A percentile compares a stretch with the other conserved stretches of the same genome.
These are phyloP conservation scores for Agaricales sp. DNA, from an alignment of 1,284 basidiomycete genomes.

Conservation along the genomic window DNA sequence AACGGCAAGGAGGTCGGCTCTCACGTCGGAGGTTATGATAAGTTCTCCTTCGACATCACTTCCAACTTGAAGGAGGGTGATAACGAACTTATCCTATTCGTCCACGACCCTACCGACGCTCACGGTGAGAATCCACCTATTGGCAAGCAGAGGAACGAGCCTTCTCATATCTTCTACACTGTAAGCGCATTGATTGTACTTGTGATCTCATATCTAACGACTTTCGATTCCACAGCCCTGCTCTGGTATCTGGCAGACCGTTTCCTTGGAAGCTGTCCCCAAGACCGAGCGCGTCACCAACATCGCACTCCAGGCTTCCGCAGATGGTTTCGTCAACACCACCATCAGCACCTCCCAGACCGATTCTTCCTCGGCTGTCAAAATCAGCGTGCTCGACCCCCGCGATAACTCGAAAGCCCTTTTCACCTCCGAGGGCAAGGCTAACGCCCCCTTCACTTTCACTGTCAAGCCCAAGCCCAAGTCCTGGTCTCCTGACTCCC, in stretches of 20 bases:
- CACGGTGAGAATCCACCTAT: conserved; percentile 7
- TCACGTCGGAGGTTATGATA: conserved; percentile 11
- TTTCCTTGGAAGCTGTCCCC: conserved; percentile 10
- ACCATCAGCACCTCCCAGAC: conserved; percentile 9
- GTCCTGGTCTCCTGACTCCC: conserved; percentile 9
- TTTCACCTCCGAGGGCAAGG: conserved; percentile 8
- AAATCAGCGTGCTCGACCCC: conserved; percentile 8
- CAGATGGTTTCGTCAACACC: conserved; percentile 9
- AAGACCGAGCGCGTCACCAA: conserved; percentile 9
- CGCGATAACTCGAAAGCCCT: conserved; percentile 7
- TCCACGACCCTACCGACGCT: conserved; percentile 10
- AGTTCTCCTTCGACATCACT: conserved; percentile 12
- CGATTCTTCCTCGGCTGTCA: conserved; percentile 6
- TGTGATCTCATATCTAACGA: not conserved
- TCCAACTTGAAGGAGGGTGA: conserved; percentile 6
- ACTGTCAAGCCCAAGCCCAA: conserved; percentile 7
- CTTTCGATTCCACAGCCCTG: conserved; percentile 7
- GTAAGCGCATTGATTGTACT: conserved; percentile 3
- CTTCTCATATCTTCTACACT: conserved; percentile 12
- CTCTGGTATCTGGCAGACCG: conserved; percentile 13
- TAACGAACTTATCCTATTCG: conserved; percentile 10
- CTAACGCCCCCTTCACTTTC: conserved; percentile 8
- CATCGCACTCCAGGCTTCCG: conserved; percentile 7
- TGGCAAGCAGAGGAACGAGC: conserved; percentile 10
- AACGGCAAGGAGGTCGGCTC: conserved; percentile 10